Evolutionary conservation across 176 grass and related monocot genomes (phyloP), one percentile per base, ranked within the genome.

Genomic region (Oryza rufipogon): DNA sequence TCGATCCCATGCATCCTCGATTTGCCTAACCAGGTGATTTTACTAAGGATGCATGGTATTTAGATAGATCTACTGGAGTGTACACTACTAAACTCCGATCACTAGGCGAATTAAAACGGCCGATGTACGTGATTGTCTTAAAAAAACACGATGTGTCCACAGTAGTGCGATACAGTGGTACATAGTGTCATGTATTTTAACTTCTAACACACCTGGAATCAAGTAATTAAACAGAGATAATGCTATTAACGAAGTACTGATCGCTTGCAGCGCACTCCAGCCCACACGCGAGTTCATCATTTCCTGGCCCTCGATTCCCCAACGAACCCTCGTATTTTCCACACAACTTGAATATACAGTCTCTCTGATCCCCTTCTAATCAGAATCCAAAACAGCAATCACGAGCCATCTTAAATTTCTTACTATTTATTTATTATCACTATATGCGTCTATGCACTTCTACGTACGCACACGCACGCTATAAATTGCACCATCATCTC

Each of bases 221-320:
- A 56, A 79, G 77, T 32, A 33, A 63, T 63, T 9, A 63, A 63
- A 12, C 49, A 44, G 66, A 32, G 15, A 6, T 11, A 12, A 7
- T 72, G 80, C 26, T 42, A 2, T 28, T 52, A 26, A 84, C 75
- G 75, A 88, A 84, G 81, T 2, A 12, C 14, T 81, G 36, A 38
- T 38, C 77, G 82, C 87, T 85, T 85, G 77, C 83, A 14, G 38
- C 9, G 30, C 54, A 85, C 88, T 89, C 83, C 78, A 71, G 2
- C 65, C 16, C 88, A 81, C 77, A 75, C 64, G 79, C 39, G 51
- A 87, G 73, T 34, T 51, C 86, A 71, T 71, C 73, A 77, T 71
- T 74, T 51, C 20, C 20, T 52, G 41, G 63, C n/a, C 72, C 66
- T 77, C 78, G 28, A 33, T 64, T 85, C 71, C 83, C 77, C 65